These are phyloP conservation scores for Onygenales sp. DNA, from an alignment of 2,329 filamentous ascomycete genomes.

Conservation along the genomic window DNA sequence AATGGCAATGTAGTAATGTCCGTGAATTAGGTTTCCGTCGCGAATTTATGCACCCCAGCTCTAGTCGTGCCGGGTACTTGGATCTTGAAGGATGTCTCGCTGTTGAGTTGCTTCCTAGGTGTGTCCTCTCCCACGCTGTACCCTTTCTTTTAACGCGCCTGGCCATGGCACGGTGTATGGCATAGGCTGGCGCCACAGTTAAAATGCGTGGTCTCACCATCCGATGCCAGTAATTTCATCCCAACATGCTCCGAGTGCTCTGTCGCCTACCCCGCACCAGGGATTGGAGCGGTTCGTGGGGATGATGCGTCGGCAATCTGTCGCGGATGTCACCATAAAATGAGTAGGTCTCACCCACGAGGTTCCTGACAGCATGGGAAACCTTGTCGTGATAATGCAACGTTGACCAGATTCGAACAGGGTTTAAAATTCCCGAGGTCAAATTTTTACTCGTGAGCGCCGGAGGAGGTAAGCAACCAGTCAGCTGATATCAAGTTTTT, in stretches of 20 bases:
- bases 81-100: slow-evolving; percentile 67
- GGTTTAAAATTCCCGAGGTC: slow-evolving; percentile 66
- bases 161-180: neutral
- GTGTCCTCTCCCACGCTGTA: slow-evolving; percentile 10
- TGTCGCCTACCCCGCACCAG: slow-evolving; percentile 50
- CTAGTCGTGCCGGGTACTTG: slow-evolving; percentile 66
- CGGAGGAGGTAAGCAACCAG: slow-evolving; percentile 34
- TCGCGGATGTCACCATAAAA: slow-evolving; percentile 67
- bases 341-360: slow-evolving; percentile 42
- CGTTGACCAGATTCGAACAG: slow-evolving; percentile 16
- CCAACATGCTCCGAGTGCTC: slow-evolving; percentile 73
- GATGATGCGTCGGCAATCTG: slow-evolving; percentile 67
- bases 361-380: slow-evolving; percentile 6
- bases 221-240: slow-evolving; percentile 54
- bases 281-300: slow-evolving; percentile 63
- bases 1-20: neutral
- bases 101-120: slow-evolving; percentile 65
- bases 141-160: neutral
- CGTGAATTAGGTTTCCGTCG: slow-evolving; percentile 45
- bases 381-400: neutral
- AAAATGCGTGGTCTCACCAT: neutral
- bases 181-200: neutral
- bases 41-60: slow-evolving; percentile 64
- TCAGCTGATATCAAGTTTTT: slow-evolving; percentile 4
- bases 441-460: slow-evolving; percentile 65